Conservation (phyloP, 345 rosid species). For the Ailanthus altissimus region DNA sequence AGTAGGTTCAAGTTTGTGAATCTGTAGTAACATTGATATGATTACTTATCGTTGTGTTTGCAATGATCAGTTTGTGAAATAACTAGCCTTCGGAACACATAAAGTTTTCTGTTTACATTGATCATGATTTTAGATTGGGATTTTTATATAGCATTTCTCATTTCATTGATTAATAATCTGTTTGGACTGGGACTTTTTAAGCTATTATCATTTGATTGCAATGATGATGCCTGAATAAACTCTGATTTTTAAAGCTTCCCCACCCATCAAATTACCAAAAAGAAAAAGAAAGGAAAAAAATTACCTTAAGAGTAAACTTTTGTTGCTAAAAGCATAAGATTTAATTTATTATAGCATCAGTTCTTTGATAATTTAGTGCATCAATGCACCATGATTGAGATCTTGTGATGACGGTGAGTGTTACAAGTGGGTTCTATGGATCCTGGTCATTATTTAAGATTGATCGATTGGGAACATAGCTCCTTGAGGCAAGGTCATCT, state of each 20-base stretch:
- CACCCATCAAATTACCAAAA: too few relatives aligned
- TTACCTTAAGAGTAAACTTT: neutral
- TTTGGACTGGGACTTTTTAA: neutral
- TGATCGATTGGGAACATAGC: neutral
- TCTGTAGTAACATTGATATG: neutral
- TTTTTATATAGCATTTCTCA: neutral
- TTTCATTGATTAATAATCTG: neutral
- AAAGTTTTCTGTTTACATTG: neutral
- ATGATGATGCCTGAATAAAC: neutral
- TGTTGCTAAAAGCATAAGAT: neutral
- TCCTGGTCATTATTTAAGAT: neutral
- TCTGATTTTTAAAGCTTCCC: too few relatives aligned
- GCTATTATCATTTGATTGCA: neutral
- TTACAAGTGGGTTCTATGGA: neutral
- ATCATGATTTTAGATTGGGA: neutral
- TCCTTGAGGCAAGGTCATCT: neutral
- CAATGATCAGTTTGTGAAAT: neutral
- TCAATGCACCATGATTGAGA: neutral
- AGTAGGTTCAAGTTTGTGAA: conserved; percentile 41
- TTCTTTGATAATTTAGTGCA: neutral
- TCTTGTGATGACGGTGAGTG: neutral
- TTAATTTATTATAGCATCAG: neutral
- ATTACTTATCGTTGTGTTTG: neutral
- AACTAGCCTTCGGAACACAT: neutral
- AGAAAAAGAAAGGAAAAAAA: too few relatives aligned